These are phyloP conservation scores for Ganoderma meredithae DNA, from an alignment of 1,284 basidiomycete species.

Conservation along the genomic window DNA sequence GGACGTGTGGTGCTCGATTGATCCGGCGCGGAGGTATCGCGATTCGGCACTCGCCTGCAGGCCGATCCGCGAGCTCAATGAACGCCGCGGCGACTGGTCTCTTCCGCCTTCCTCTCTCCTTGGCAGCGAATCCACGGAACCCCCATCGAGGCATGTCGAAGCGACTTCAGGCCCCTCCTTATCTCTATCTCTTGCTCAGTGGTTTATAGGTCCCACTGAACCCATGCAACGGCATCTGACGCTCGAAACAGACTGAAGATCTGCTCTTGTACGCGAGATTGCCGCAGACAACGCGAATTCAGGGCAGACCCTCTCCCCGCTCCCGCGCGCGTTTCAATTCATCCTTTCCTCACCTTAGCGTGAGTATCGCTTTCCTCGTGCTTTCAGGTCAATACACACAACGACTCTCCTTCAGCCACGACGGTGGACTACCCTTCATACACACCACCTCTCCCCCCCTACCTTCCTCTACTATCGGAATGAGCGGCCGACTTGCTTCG, in stretches of 20 bases:
- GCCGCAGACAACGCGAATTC: slow-evolving; percentile 17
- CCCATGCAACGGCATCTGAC: slow-evolving; percentile 1
- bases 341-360: slow-evolving; percentile 11
- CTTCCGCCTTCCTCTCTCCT: background rate
- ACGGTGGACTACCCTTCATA: background rate
- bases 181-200: background rate
- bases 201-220: background rate
- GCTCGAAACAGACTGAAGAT: slow-evolving; percentile 22
- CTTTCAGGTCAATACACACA: background rate
- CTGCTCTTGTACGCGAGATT: slow-evolving; percentile 26
- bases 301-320: slow-evolving; percentile 13
- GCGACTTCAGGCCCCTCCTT: background rate
- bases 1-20: slow-evolving; percentile 9
- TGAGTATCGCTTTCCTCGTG: slow-evolving; percentile 15
- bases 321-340: slow-evolving; percentile 6
- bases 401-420: background rate
- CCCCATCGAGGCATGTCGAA: background rate
- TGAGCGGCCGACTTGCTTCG: slow-evolving; percentile 66
- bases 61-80: background rate
- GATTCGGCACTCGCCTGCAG: slow-evolving; percentile 11
- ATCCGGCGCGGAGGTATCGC: slow-evolving; percentile 8
- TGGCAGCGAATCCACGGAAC: background rate
- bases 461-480: slow-evolving; percentile 22
- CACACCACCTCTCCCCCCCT: background rate
- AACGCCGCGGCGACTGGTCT: background rate